Evolutionary conservation across 768 basidiomycete genomes (phyloP).

Genomic region (Trametes cinnabarina): DNA sequence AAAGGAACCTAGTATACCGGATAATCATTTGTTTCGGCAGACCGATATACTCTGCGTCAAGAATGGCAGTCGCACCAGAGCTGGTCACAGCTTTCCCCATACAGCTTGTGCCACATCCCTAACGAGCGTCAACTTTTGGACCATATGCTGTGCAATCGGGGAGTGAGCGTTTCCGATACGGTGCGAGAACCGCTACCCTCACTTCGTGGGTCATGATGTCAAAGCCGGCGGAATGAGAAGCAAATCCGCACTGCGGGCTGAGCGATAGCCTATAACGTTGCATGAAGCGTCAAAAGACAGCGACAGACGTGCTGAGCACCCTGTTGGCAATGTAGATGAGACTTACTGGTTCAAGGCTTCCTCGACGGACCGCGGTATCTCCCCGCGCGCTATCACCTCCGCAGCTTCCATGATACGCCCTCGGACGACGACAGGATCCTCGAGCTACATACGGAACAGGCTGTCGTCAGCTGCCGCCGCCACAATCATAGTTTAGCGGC

Average conservation of each 20-base stretch:
- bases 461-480: background rate
- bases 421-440: constrained; percentile 37
- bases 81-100: background rate
- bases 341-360: constrained; percentile 41
- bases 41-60: too few species aligned
- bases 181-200: background rate
- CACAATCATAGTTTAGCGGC: background rate
- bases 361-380: constrained; percentile 32
- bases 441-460: constrained; percentile 27
- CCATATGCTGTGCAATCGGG: background rate
- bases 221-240: constrained; percentile 32
- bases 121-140: constrained; percentile 11
- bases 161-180: background rate
- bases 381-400: constrained; percentile 37
- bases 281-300: background rate
- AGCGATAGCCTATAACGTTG: constrained; percentile 34
- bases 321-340: background rate
- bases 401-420: constrained; percentile 43
- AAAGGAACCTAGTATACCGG: too few species aligned
- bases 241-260: constrained; percentile 51
- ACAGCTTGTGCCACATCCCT: constrained; percentile 3
- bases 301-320: too few species aligned
- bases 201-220: constrained; percentile 13
- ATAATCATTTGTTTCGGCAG: too few species aligned
- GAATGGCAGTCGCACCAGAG: background rate